Percentiles rank a stretch among this genome's conserved stretches.
Conservation (phyloP, 1,284 basidiomycete genomes). For the Cerrena zonata region DNA sequence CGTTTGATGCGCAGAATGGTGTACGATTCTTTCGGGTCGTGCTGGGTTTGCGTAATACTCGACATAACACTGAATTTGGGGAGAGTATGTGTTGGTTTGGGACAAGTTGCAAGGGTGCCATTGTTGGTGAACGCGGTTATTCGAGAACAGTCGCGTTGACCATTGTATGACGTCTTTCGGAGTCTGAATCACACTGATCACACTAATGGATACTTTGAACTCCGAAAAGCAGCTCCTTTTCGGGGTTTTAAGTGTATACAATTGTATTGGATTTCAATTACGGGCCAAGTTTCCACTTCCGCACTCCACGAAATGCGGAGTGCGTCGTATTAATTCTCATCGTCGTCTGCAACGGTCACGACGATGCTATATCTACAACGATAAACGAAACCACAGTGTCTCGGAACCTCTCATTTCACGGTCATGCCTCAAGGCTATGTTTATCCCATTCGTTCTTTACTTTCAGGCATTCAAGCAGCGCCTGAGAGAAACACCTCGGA, state of each 20-base stretch:
- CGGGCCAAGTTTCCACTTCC: not conserved
- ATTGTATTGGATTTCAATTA: too few relatives aligned
- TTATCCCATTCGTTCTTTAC: conserved; percentile 30
- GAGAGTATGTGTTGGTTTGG: not conserved
- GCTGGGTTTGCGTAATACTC: not conserved
- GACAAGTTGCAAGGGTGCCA: not conserved
- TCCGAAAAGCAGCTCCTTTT: not conserved
- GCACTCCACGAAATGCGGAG: not conserved
- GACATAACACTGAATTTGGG: not conserved
- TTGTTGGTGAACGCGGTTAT: not conserved
- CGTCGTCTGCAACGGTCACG: not conserved
- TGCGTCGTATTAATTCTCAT: not conserved
- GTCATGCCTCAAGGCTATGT: conserved; percentile 11
- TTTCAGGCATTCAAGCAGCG: conserved; percentile 27
- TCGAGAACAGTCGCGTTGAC: not conserved
- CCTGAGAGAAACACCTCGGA: not conserved
- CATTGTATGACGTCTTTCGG: too few relatives aligned
- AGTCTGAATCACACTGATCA: too few relatives aligned
- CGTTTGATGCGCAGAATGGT: conserved; percentile 75
- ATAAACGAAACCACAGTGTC: not conserved
- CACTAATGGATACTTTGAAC: not conserved
- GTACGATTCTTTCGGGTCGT: conserved; percentile 35
- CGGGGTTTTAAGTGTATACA: not conserved
- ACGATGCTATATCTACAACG: not conserved
- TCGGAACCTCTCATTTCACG: conserved; percentile 10